Conservation (phyloP, 768 basidiomycete species). For the Pulveroboletus frians region DNA sequence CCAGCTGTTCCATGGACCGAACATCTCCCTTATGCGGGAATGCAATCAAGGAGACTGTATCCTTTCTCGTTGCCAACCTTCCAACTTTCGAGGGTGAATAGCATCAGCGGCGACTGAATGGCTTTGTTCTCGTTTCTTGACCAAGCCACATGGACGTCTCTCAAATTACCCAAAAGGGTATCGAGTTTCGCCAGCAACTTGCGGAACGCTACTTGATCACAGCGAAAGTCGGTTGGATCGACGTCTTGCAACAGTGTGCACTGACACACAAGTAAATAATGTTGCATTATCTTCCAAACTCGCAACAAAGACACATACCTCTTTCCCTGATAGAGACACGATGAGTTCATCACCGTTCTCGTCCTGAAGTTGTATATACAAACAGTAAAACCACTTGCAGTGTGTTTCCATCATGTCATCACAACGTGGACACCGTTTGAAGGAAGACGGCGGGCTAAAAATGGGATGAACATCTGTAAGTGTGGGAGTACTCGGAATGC, state of each 20-base stretch:
- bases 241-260: slow-evolving; percentile 43
- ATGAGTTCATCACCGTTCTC: slow-evolving; percentile 37
- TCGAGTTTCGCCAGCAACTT: slow-evolving; percentile 39
- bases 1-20: too few species aligned
- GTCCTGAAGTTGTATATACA: slow-evolving; percentile 52
- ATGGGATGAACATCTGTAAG: not conserved
- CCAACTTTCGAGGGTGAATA: slow-evolving; percentile 31
- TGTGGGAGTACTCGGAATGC: slow-evolving; percentile 8
- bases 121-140: slow-evolving; percentile 15
- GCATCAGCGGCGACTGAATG: slow-evolving; percentile 23
- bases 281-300: not conserved
- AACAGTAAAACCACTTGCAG: slow-evolving; percentile 42
- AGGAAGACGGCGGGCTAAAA: slow-evolving; percentile 40
- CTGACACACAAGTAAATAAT: slow-evolving; percentile 23
- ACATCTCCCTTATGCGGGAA: not conserved
- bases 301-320: slow-evolving; percentile 25
- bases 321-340: slow-evolving; percentile 47
- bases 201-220: slow-evolving; percentile 35
- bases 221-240: slow-evolving; percentile 38
- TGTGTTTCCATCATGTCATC: slow-evolving; percentile 49
- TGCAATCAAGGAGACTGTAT: slow-evolving; percentile 24
- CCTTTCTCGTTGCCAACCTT: slow-evolving; percentile 13
- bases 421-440: slow-evolving; percentile 47
- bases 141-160: slow-evolving; percentile 35
- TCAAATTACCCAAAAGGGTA: slow-evolving; percentile 45